Evolutionary conservation across 371 early-diverging fungal species (phyloP).

Genomic region (Mycotypha africana): DNA sequence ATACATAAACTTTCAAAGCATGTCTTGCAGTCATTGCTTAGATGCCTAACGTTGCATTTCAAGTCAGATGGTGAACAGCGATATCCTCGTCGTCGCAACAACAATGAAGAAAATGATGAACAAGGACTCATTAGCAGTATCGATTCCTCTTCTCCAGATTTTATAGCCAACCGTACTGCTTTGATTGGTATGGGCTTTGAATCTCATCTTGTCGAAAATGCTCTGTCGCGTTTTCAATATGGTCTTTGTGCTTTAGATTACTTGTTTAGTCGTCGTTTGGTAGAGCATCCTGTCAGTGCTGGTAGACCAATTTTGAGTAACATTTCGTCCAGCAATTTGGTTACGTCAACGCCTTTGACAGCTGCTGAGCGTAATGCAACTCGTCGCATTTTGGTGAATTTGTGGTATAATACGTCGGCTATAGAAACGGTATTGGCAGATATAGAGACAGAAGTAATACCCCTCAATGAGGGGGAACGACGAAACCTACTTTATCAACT

Average conservation of each 20-base stretch:
- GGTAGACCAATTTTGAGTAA: constrained; percentile 3
- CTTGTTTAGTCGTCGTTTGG: constrained; percentile 64
- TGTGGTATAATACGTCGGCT: constrained; percentile 80
- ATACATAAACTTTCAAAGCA: constrained; percentile 41
- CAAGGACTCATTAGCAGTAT: constrained; percentile 20
- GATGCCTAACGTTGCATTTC: constrained; percentile 54
- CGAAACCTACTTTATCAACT: too few species aligned
- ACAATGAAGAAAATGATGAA: too few species aligned
- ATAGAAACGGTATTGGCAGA: too few species aligned
- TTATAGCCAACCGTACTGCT: constrained; percentile 42
- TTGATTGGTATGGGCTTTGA: constrained; percentile 76
- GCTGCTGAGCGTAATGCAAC: constrained; percentile 41
- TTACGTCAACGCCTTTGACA: constrained; percentile 1
- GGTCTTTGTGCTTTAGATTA: constrained; percentile 84
- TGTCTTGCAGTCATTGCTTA: constrained; percentile 49
- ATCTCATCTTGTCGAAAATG: constrained; percentile 68
- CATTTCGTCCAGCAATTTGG: neutral
- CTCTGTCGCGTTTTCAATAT: constrained; percentile 71
- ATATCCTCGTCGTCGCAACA: too few species aligned
- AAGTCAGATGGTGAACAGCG: too few species aligned
- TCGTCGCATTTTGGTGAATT: constrained; percentile 65
- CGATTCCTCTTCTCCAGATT: neutral
- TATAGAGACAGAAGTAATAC: too few species aligned
- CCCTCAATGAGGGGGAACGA: too few species aligned
- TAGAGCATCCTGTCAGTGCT: constrained; percentile 1